These are phyloP conservation scores for Debaryomyces subglobosus DNA, from an alignment of 1,139 yeast genomes.

Conservation along the genomic window DNA sequence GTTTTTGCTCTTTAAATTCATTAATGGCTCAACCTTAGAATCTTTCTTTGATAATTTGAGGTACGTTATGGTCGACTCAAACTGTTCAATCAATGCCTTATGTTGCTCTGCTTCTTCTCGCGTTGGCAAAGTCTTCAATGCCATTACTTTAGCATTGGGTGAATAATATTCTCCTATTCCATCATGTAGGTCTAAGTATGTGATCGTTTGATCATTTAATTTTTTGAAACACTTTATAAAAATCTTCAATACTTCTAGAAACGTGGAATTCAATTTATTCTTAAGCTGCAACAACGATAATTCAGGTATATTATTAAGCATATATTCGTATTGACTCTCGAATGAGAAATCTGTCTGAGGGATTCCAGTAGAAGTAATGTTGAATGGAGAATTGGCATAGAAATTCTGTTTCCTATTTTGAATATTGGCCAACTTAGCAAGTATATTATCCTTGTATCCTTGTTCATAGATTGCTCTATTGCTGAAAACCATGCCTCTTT, in stretches of 20 bases:
- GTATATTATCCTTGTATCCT: slow-evolving; percentile 38
- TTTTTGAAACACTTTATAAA: slow-evolving; percentile 38
- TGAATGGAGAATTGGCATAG: slow-evolving; percentile 34
- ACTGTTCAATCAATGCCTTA: slow-evolving; percentile 31
- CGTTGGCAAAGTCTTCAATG: slow-evolving; percentile 30
- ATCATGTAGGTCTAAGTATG: slow-evolving; percentile 32
- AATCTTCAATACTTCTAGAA: slow-evolving; percentile 35
- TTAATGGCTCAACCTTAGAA: slow-evolving; percentile 9
- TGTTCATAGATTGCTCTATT: slow-evolving; percentile 29
- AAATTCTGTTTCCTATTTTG: slow-evolving; percentile 26
- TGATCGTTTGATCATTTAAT: slow-evolving; percentile 30
- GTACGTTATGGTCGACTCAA: slow-evolving; percentile 28
- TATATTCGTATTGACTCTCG: slow-evolving; percentile 31
- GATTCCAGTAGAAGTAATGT: slow-evolving; percentile 15
- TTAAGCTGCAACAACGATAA: slow-evolving; percentile 37
- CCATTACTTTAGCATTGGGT: slow-evolving; percentile 15
- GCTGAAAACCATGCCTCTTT: slow-evolving; percentile 39
- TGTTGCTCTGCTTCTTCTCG: slow-evolving; percentile 36
- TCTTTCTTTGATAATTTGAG: slow-evolving; percentile 20
- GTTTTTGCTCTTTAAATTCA: slow-evolving; percentile 10
- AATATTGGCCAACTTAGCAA: slow-evolving; percentile 21
- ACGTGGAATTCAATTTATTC: slow-evolving; percentile 36
- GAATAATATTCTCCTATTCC: slow-evolving; percentile 29
- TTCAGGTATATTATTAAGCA: slow-evolving; percentile 30
- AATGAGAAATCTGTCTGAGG: slow-evolving; percentile 22